Base-by-base conservation (phyloP, 208 protist species). In the Acanthamoeba culbertsoni region DNA sequence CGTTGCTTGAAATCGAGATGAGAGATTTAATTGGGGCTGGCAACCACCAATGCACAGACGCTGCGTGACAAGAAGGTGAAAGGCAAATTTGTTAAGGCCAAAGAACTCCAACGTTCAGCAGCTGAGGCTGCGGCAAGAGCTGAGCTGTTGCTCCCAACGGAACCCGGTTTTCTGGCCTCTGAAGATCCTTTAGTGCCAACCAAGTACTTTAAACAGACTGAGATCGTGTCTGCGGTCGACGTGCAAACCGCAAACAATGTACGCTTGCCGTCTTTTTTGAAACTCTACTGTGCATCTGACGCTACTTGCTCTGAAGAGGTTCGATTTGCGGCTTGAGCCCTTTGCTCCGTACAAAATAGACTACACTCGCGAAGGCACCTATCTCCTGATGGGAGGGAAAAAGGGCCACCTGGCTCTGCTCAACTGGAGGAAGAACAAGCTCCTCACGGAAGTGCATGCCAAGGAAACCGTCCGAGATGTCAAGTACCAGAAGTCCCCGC, bases 401-500 rank as follows among this genome's bases (percentile, higher is more conserved):
- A 98, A 98, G 42, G 99, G 99, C 6, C 99, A 99, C 96, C 92
- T 99, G 86, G 97, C 98, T 8, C 97, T 99, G 63, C 95, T 99
- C 26, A 97, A 98, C 63, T 99, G 99, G 99, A 97, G 97, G 94
- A 94, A 96, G 28, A 98, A 98, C 93, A 95, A 95, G 57, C 97
- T 99, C 23, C 93, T 97, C 33, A 97, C 97, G n/a, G 98, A 99
- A 94, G 96, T 98, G 28, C 97, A 99, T 86, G 96, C 99, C 18
- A 96, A 98, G 94, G 98, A 99, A 93, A 97, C 97, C 26, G 95
- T 99, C 73, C 97, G 96, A 68, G 98, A 99, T 91, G 98, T 98
- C 42, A 96, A 97, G 94, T 97, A 48, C 26, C 62, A 86, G 1
- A 6, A 42, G 26, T 33, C 18, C 45, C 55, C 31, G 20, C 23